Conservation (phyloP, 306 rosid genomes). For the Clitoria ternatea region DNA sequence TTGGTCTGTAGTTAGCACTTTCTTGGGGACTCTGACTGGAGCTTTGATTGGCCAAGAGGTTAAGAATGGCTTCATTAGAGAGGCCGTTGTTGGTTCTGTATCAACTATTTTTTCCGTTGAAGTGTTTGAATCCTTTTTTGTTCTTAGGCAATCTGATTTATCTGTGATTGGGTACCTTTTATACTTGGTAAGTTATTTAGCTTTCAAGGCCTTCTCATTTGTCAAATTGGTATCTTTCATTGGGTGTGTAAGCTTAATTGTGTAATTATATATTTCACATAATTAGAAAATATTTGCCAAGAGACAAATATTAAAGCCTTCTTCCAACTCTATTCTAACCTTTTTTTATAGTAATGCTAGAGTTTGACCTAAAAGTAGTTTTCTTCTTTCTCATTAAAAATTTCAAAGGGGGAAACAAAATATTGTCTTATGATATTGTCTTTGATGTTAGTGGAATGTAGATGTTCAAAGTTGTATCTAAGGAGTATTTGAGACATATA, state of each 20-base stretch:
- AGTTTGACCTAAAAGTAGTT: too few relatives aligned
- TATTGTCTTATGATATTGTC: too few relatives aligned
- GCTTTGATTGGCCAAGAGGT: slow-evolving; percentile 99
- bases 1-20: slow-evolving; percentile 78
- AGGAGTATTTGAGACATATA: too few relatives aligned
- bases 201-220: not conserved
- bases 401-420: too few relatives aligned
- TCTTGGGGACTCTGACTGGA: slow-evolving; percentile 94
- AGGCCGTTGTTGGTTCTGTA: slow-evolving; percentile 97
- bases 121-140: slow-evolving; percentile 92
- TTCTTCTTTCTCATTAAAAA: too few relatives aligned
- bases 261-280: too few relatives aligned
- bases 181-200: slow-evolving; percentile 66
- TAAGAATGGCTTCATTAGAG: slow-evolving; percentile 94
- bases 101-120: slow-evolving; percentile 98
- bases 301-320: too few relatives aligned
- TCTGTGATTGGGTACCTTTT: slow-evolving; percentile 93
- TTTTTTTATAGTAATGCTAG: too few relatives aligned
- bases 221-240: slow-evolving; percentile 4
- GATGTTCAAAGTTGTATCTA: too few relatives aligned
- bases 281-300: too few relatives aligned
- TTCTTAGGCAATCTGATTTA: slow-evolving; percentile 99
- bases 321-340: too few relatives aligned
- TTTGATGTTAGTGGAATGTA: too few relatives aligned
- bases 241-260: not conserved